Evolutionary conservation across 768 basidiomycete species (phyloP), one percentile per base, ranked within the genome.

Genomic region (Leucosporidium creatinivorum): DNA sequence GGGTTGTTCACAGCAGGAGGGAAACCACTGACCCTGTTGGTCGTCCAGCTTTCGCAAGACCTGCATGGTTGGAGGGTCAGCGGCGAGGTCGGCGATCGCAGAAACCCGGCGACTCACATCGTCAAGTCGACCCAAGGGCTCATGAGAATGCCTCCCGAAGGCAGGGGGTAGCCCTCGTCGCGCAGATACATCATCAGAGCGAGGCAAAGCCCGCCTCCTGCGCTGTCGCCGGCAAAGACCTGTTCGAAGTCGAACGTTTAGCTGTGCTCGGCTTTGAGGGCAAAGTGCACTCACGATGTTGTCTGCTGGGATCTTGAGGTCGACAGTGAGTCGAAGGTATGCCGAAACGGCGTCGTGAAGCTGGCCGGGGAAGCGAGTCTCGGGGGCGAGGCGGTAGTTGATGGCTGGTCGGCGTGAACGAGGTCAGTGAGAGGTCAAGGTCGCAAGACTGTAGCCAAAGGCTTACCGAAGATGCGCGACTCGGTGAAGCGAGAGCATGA

Each of bases 41-140:
- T 89, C 36, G 94, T 91, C 91, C 94, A 98, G n/a, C 92, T 94
- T 64, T 93, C 90, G 77, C 93, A 97, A 72, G 91, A 93, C 58
- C 62, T 60, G 28, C 6, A 5, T 25, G 26, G 23, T 8, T 2
- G 10, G 8, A n/a, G 1, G 31, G 19, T 33, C 25, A 58, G 25
- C 39, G 15, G 15, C 13, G 21, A 50, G 8, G 12, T 1, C n/a
- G 13, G 1, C 23, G 13, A 33, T 33, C 33, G 4, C 33, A 4
- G 5, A 2, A 2, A 6, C 39, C 15, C 39, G 39, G 39, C 3
- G 25, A 51, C 66, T 17, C 30, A 67, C 86, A 96, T 90, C 0
- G 96, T 97, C 69, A 99, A 79, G 78, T 94, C 91, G 28, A 70
- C 69, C 75, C 75, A 76, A 1, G 75, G 75, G 26, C 67, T 69